Base-by-base conservation (phyloP, 331 rosid species). In the Cucumis variabilis region DNA sequence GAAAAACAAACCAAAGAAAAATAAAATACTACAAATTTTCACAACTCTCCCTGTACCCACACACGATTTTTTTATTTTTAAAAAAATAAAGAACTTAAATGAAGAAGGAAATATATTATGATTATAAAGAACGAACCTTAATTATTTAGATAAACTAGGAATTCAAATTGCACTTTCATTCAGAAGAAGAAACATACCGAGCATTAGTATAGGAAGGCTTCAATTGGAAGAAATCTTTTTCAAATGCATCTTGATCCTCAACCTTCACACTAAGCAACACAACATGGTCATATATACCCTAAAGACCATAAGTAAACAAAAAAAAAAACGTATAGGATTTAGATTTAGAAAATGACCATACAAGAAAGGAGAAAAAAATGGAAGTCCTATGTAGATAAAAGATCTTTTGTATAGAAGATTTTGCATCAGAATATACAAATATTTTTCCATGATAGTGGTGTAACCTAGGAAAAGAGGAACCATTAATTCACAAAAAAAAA, bases 201-300 rank as follows among this genome's bases (percentile, higher is more conserved):
- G 97, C 98, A 92, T 97, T 98, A 13, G 96, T 94, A 85, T 96
- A 97, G 66, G 96, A 96, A 41, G 98, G 98, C 90, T 97, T 97
- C 93, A 97, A 89, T 90, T 97, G 99, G 90, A 92, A 94, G 92
- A 97, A 97, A 94, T 96, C 98, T 86, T 98, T n/a, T n/a, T n/a
- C n/a, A n/a, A n/a, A n/a, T n/a, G n/a, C n/a, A n/a, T n/a, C n/a
- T n/a, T n/a, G n/a, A 88, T 97, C 98, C 93, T 97, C 98, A 7
- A 68, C 79, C 92, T 96, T 96, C 85, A 97, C 98, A 81, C 99
- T 94, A 46, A 96, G 94, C 85, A 97, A 91, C 83, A 97, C 98
- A 30, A 98, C 98, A 75, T 96, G 98, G 93, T 97, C 99, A 2
- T 97, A 97, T 86, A 97, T 94, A 87, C 93, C 99, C 99, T 97